Base-by-base conservation (phyloP, 176 grass and related monocot genomes). In the Olyra latifolia region DNA sequence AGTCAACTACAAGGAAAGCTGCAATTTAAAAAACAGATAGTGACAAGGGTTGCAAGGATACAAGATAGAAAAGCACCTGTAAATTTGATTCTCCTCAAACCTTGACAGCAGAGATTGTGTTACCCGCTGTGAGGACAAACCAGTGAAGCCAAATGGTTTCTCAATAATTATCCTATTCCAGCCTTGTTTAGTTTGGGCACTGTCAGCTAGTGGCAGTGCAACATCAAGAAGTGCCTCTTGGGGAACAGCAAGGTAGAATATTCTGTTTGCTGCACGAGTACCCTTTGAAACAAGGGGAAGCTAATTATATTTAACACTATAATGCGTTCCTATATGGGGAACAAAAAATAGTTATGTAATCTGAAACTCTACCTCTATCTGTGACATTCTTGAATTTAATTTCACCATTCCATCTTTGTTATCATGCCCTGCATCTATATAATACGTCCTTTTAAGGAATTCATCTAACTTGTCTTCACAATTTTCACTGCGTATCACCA, bases 91-190 rank as follows among this genome's bases (percentile, higher is more conserved):
- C 82, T 98, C 95, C 57, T 91, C 79, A 84, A 92, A 92, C 72
- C 85, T 90, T 35, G 95, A 98, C 55, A 94, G 77, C 53, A 98
- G 77, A 78, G 60, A 92, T 23, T 90, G 62, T 46, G 95, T 98
- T 46, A 91, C 74, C 65, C 27, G 52, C 41, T 85, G 68, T 53
- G 95, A 98, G 74, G 89, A 90, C 69, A 90, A 72, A 69, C 86
- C 83, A 71, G 91, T 87, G 83, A 98, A 98, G 81, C 95, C 95
- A 92, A 98, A 98, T 64, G 91, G 95, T 80, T 97, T 98, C 76
- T 98, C 95, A 48, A 98, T 83, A 80, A 98, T 98, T 92, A 94
- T 87, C 76, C 95, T 92, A 83, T 98, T 98, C 95, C 95, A 98
- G 9, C 92, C 92, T 86, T 65, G 67, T 58, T 87, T 92, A 48